These are phyloP conservation scores for Kuraishia piskuri DNA, from an alignment of 805 yeast genomes.

Conservation along the genomic window DNA sequence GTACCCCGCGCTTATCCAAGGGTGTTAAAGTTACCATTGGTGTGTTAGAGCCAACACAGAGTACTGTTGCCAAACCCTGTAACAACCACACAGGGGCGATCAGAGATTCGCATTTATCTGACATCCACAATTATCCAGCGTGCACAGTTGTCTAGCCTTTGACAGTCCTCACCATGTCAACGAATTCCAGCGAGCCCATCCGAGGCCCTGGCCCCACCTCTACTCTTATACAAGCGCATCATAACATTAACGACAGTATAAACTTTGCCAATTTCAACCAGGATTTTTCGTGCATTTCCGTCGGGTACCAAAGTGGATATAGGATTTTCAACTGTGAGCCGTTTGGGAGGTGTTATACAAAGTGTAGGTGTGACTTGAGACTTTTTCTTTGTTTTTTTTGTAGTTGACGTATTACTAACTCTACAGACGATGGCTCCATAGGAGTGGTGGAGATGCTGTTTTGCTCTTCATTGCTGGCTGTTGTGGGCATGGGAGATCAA, in stretches of 20 bases:
- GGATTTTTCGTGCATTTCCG: slow-evolving; percentile 73
- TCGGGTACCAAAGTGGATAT: slow-evolving; percentile 59
- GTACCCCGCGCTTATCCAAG: too few species aligned
- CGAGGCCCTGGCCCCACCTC: slow-evolving; percentile 1
- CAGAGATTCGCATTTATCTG: too few species aligned
- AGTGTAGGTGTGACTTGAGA: slow-evolving; percentile 13
- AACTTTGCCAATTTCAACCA: slow-evolving; percentile 73
- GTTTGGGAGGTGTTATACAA: slow-evolving; percentile 59
- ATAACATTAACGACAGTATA: slow-evolving; percentile 15
- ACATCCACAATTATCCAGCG: too few species aligned
- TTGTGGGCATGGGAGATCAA: slow-evolving; percentile 77
- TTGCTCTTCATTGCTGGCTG: slow-evolving; percentile 74
- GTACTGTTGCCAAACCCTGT: too few species aligned
- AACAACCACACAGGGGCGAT: too few species aligned
- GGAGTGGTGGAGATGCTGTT: slow-evolving; percentile 89
- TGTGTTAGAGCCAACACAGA: too few species aligned
- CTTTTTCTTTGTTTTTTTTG: background rate
- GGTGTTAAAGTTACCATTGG: too few species aligned
- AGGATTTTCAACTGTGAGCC: slow-evolving; percentile 82
- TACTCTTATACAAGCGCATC: slow-evolving; percentile 6
- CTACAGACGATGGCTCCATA: slow-evolving; percentile 40
- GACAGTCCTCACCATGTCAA: background rate
- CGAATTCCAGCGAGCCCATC: background rate
- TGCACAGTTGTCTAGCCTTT: too few species aligned
- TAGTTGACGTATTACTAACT: background rate